These are phyloP conservation scores for Phytophthora pisi DNA, from an alignment of 352 stramenopile species.

Conservation along the genomic window DNA sequence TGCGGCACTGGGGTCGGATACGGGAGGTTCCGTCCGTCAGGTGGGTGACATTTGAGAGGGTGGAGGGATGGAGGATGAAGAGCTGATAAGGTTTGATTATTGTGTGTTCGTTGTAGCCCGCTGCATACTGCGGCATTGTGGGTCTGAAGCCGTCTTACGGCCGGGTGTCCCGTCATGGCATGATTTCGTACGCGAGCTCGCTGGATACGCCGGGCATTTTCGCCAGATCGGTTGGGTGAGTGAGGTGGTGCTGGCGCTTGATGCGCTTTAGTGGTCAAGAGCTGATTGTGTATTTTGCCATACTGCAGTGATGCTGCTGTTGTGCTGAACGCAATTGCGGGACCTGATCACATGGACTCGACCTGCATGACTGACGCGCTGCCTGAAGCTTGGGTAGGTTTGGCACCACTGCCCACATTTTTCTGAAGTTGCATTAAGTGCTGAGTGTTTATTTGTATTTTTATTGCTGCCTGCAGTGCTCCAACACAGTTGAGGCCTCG, in stretches of 20 bases:
- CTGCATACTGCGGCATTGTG: constrained; percentile 95
- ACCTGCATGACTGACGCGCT: constrained; percentile 68
- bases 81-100: background rate
- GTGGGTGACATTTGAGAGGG: constrained; percentile 19
- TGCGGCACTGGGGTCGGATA: constrained; percentile 96
- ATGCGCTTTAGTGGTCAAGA: background rate
- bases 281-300: constrained; percentile 1
- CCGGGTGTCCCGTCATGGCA: constrained; percentile 94
- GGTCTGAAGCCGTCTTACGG: constrained; percentile 98
- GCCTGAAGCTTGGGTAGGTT: constrained; percentile 62
- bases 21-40: constrained; percentile 96
- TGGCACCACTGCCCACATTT: background rate
- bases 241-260: background rate
- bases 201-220: constrained; percentile 97
- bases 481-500: constrained; percentile 37
- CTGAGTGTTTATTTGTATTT: background rate
- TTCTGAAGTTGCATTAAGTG: background rate
- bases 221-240: constrained; percentile 76
- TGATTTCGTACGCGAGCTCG: constrained; percentile 97
- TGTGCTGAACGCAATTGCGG: constrained; percentile 82
- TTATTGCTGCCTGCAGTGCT: constrained; percentile 32
- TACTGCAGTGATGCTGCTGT: constrained; percentile 70
- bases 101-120: constrained; percentile 59
- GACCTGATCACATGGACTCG: constrained; percentile 82
- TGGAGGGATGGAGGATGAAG: background rate